Evolutionary conservation across 2,329 filamentous ascomycete genomes (phyloP), one percentile per base, ranked within the genome.

Genomic region (Huntiella bhutanensis): DNA sequence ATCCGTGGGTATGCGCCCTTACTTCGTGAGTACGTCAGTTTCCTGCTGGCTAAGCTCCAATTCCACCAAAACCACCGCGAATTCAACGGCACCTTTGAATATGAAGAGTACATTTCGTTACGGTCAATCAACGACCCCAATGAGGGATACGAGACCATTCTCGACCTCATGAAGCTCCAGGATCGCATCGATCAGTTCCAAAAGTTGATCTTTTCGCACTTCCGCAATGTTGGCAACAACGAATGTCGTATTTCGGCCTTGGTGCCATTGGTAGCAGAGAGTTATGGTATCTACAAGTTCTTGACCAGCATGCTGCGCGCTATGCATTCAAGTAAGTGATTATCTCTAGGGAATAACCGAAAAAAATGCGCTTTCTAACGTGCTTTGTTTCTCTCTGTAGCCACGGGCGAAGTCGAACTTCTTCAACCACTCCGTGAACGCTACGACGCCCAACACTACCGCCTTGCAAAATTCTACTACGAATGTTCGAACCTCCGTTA

Each of bases 211-310:
- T 98, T 96, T 64, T 91, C 91, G 4, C 86, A 96, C 62, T 96
- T 98, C 65, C 79, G 87, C 50, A 77, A 79, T 53, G 82, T 87
- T 19, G 79, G 82, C 41, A 93, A 94, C 64, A 98, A 96, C 57
- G 91, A 98, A 62, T 96, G 88, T 62, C 75, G 88, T 51, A 98
- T 98, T 56, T 92, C 88, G 11, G 84, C 91, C 1, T 66, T 98
- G 45, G 87, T 96, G 16, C 85, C 87, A 2, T 67, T 98, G 38
- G 91, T 98, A 3, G 85, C 94, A 60, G 91, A 98, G 67, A 96
- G 86, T 60, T 98, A 96, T 62, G 91, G 91, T 41, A 96, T 98
- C 55, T 98, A 98, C 70, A 96, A 96, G 64, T 98, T 98, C 61
- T 87, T 95, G 53, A 98, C 91, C 0, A 98, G 91, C 80, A 98